Evolutionary conservation across 2,329 filamentous ascomycete genomes (phyloP), one percentile per base, ranked within the genome.

Genomic region (Cladosporium sp.): DNA sequence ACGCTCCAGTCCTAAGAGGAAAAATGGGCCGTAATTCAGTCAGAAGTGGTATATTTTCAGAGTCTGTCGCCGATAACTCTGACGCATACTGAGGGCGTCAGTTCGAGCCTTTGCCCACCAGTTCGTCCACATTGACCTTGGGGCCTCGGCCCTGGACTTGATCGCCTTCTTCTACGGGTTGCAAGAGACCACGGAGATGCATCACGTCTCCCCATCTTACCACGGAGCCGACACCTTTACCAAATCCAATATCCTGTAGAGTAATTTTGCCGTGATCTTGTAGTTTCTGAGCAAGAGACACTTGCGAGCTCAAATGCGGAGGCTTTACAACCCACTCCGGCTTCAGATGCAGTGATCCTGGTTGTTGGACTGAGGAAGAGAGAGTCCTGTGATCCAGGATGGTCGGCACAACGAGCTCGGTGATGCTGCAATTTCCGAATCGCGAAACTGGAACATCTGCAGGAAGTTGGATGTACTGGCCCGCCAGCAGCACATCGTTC

Each of bases 61-160:
- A 11, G 8, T 11, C 35, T 40, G 16, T 7, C 16, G 35, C 7
- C 18, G 35, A 18, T 35, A 0, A 10, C 11, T 35, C 33, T 11
- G 2, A 6, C n/a, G n/a, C 40, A 16, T 7, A 23, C 5, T n/a
- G 12, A 46, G 12, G 40, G n/a, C n/a, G 40, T 46, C 10, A 21
- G 3, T 46, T 46, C 21, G 52, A 55, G 28, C 52, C 18, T 31
- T 33, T 55, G 18, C 28, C 55, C 21, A 57, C 55, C 55, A 57
- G 21, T 33, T 57, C 55, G 16, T 57, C 55, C 31, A 57, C 55
- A 14, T 57, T 57, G 55, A 40, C 23, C 55, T 57, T 35, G n/a
- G 55, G 5, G 18, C 12, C 11, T 23, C 31, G 55, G 12, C 55
- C n/a, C 6, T 40, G 33, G 12, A 28, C 55, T 18, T 23, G 31